These are phyloP conservation scores for Hippophae gyantsensis DNA, from an alignment of 306 rosid genomes.

Conservation along the genomic window DNA sequence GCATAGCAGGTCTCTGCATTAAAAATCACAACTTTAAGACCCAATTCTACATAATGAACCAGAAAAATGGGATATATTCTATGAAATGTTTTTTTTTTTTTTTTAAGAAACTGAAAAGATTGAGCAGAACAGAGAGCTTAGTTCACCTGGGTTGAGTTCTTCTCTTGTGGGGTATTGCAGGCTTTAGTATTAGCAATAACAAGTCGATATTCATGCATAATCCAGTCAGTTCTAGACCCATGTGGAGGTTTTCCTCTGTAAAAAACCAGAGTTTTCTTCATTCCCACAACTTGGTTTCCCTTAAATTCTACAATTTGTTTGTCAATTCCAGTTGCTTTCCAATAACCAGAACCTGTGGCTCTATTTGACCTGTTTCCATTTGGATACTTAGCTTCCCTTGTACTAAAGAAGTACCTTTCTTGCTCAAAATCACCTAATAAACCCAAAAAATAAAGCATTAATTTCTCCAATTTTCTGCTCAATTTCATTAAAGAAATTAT, in stretches of 20 bases:
- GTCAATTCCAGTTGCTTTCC: conserved; percentile 97
- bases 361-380: conserved; percentile 90
- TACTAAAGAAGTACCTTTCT: conserved; percentile 92
- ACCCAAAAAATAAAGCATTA: not conserved
- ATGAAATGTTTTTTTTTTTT: no score
- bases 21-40: not conserved
- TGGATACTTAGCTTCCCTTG: conserved; percentile 81
- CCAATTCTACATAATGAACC: not conserved
- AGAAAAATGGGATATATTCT: not conserved
- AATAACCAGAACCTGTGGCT: conserved; percentile 79
- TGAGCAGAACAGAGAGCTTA: no score
- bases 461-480: not conserved
- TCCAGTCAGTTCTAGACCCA: conserved; percentile 89
- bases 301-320: conserved; percentile 45
- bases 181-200: conserved; percentile 14
- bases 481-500: not conserved
- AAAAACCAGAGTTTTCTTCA: conserved; percentile 93
- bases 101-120: no score
- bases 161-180: conserved; percentile 13
- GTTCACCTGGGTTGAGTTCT: conserved; percentile 27
- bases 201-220: conserved; percentile 98
- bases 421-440: conserved; percentile 56
- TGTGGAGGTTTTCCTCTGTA: conserved; percentile 83
- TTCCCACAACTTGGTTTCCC: conserved; percentile 51
- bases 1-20: conserved; percentile 29